These are phyloP conservation scores for Leavenworthia alabamica DNA, from an alignment of 345 rosid species.

Conservation along the genomic window DNA sequence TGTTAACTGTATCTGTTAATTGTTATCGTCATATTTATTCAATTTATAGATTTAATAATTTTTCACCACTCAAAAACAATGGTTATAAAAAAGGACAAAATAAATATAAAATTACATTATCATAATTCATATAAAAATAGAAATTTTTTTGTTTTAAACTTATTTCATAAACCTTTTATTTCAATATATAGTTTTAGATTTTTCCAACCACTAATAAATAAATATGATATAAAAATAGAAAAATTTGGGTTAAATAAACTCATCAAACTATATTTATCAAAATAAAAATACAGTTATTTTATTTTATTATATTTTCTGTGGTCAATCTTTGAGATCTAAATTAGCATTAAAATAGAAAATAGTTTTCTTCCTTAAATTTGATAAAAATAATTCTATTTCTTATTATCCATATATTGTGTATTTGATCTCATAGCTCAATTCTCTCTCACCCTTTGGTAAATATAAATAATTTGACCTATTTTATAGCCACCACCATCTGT, in stretches of 20 bases:
- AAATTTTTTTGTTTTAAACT: background rate
- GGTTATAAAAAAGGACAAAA: background rate
- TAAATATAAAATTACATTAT: background rate
- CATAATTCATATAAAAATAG: background rate
- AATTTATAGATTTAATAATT: background rate
- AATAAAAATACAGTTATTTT: no score
- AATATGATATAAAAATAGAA: constrained; percentile 18
- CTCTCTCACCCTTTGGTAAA: constrained; percentile 39
- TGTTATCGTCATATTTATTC: background rate
- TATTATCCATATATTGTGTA: constrained; percentile 23
- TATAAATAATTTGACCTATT: constrained; percentile 18
- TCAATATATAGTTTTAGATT: background rate
- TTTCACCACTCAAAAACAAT: background rate
- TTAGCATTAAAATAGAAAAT: constrained; percentile 25
- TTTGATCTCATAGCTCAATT: constrained; percentile 34
- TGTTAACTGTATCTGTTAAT: no score
- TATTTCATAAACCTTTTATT: background rate
- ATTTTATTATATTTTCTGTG: no score
- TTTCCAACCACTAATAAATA: background rate
- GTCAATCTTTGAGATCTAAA: constrained; percentile 23
- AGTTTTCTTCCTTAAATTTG: constrained; percentile 6
- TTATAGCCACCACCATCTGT: constrained; percentile 27
- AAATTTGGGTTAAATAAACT: background rate
- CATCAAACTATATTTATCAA: constrained; percentile 20
- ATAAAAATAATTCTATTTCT: background rate